Evolutionary conservation across 108 stramenopile species (phyloP).

Genomic region (Fragilaria radians): DNA sequence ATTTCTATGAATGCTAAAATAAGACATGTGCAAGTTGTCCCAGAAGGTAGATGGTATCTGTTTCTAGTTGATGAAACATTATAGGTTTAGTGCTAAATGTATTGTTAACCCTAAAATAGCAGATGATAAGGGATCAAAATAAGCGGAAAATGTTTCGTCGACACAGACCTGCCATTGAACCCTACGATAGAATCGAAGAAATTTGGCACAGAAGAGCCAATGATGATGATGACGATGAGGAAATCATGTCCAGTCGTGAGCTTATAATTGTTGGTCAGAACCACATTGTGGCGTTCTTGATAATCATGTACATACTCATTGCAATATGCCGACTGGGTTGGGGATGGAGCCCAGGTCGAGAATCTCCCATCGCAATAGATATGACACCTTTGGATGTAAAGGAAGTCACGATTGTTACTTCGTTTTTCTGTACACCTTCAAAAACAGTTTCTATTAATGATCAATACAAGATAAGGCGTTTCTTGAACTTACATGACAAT

Average conservation of each 20-base stretch:
- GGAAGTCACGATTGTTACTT: background rate
- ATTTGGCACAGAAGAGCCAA: too few species aligned
- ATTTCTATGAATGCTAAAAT: too few species aligned
- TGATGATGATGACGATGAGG: background rate
- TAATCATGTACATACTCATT: background rate
- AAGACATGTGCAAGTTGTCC: too few species aligned
- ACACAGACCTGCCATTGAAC: too few species aligned
- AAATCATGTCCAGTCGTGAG: background rate
- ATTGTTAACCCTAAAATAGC: too few species aligned
- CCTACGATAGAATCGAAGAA: too few species aligned
- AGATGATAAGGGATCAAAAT: too few species aligned
- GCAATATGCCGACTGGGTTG: background rate
- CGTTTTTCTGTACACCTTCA: too few species aligned
- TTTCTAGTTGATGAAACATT: too few species aligned
- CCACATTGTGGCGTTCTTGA: slow-evolving; percentile 1
- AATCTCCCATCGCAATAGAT: background rate
- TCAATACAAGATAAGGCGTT: background rate
- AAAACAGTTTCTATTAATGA: background rate
- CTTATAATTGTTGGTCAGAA: slow-evolving; percentile 2
- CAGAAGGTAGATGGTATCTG: too few species aligned
- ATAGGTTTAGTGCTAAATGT: too few species aligned
- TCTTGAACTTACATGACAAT: slow-evolving; percentile 2
- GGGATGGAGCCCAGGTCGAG: slow-evolving; percentile 2
- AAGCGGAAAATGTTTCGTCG: too few species aligned
- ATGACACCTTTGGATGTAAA: background rate